Evolutionary conservation across 2,329 filamentous ascomycete genomes (phyloP).

Genomic region (Peltaster fructicola): DNA sequence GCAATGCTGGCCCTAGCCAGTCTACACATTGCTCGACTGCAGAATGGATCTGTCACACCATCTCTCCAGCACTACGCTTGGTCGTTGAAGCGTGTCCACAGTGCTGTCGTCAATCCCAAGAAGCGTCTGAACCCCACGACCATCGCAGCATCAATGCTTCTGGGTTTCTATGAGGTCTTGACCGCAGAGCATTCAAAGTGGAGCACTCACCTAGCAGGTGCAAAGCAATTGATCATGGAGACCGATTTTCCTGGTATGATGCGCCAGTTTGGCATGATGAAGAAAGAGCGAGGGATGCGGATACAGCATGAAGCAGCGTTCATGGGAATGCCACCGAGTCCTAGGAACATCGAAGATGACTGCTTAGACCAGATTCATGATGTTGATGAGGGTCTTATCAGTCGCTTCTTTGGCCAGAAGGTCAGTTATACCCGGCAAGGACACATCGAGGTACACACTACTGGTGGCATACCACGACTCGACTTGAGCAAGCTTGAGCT

Average conservation of each 20-base stretch:
- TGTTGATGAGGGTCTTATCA: conserved; percentile 40
- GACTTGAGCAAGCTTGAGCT: conserved; percentile 70
- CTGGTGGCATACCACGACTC: conserved; percentile 14
- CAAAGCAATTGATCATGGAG: conserved; percentile 64
- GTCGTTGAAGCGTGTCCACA: conserved; percentile 59
- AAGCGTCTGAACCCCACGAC: conserved; percentile 62
- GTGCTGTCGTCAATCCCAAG: conserved; percentile 46
- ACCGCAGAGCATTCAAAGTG: conserved; percentile 88
- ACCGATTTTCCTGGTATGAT: conserved; percentile 63
- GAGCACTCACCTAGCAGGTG: conserved; percentile 80
- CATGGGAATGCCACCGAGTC: too few relatives aligned
- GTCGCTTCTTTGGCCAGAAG: conserved; percentile 37
- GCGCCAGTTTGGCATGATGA: conserved; percentile 49
- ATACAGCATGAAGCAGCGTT: conserved; percentile 9
- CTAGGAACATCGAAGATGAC: conserved; percentile 10
- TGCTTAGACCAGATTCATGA: conserved; percentile 22
- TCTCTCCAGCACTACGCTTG: conserved; percentile 87
- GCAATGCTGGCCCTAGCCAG: conserved; percentile 77
- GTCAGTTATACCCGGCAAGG: conserved; percentile 42
- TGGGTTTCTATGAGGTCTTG: conserved; percentile 90
- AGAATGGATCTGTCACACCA: conserved; percentile 54
- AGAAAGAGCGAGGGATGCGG: conserved; percentile 29
- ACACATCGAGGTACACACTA: conserved; percentile 25
- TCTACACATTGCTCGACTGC: conserved; percentile 71
- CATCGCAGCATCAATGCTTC: conserved; percentile 68